A percentile compares a stretch with the other conserved stretches of the same genome.
Conservation (phyloP, 495 filamentous ascomycete genomes). For the Aspergillus biplanus region DNA sequence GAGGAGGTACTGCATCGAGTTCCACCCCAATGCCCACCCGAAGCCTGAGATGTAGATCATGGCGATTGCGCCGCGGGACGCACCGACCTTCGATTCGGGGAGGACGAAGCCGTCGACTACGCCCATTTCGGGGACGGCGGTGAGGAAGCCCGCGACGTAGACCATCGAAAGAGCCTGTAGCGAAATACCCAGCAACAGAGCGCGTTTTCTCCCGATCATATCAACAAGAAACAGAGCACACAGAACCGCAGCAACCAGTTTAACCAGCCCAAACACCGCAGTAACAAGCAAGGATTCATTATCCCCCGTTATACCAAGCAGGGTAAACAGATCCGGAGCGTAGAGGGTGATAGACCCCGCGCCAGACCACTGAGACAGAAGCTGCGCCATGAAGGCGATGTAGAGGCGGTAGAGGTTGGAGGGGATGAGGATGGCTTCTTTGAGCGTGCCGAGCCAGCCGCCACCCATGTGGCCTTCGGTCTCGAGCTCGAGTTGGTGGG, state of each 20-base stretch:
- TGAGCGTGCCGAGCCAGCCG: slow-evolving; percentile 56
- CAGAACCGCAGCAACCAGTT: slow-evolving; percentile 62
- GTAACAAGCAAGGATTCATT: slow-evolving; percentile 68
- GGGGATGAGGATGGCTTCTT: slow-evolving; percentile 62
- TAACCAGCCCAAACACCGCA: slow-evolving; percentile 71
- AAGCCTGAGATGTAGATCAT: slow-evolving; percentile 69
- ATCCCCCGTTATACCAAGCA: slow-evolving; percentile 64
- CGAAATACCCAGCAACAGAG: slow-evolving; percentile 65
- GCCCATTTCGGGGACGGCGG: slow-evolving; percentile 54
- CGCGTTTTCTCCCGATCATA: slow-evolving; percentile 71
- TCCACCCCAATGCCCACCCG: slow-evolving; percentile 78
- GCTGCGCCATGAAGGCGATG: slow-evolving; percentile 59
- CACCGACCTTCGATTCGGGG: slow-evolving; percentile 34
- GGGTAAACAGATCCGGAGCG: slow-evolving; percentile 65
- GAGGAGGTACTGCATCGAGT: slow-evolving; percentile 74
- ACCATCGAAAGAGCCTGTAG: slow-evolving; percentile 67
- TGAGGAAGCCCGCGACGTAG: slow-evolving; percentile 70
- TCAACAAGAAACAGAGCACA: slow-evolving; percentile 77
- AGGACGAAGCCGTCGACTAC: slow-evolving; percentile 33
- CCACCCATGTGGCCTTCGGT: slow-evolving; percentile 53
- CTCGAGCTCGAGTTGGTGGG: slow-evolving; percentile 71
- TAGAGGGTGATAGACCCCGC: slow-evolving; percentile 70
- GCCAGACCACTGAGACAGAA: slow-evolving; percentile 72
- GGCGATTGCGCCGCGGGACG: slow-evolving; percentile 60
- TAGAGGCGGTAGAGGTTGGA: slow-evolving; percentile 68